A percentile compares a stretch with the other conserved stretches of the same genome.
These are phyloP conservation scores for Vanderwaltozyma verrucispora DNA, from an alignment of 805 yeast genomes.

Conservation along the genomic window DNA sequence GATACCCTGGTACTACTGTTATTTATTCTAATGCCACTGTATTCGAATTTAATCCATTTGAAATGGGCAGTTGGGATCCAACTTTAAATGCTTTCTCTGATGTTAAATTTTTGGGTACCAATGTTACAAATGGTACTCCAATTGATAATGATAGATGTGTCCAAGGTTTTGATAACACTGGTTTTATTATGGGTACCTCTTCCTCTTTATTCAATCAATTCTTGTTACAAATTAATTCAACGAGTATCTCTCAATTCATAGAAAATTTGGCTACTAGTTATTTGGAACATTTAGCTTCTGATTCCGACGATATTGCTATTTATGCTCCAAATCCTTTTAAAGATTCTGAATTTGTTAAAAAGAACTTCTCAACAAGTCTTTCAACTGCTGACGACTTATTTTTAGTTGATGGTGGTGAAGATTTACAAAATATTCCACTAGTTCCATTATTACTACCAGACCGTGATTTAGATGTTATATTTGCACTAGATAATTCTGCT, in stretches of 20 bases:
- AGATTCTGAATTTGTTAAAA: slow-evolving; percentile 31
- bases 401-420: slow-evolving; percentile 70
- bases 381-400: slow-evolving; percentile 35
- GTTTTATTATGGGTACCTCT: slow-evolving; percentile 75
- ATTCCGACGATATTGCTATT: slow-evolving; percentile 56
- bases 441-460: slow-evolving; percentile 50
- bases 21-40: slow-evolving; percentile 61
- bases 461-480: slow-evolving; percentile 51
- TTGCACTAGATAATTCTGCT: slow-evolving; percentile 63
- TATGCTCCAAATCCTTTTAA: slow-evolving; percentile 67
- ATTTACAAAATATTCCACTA: slow-evolving; percentile 52
- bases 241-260: slow-evolving; percentile 39
- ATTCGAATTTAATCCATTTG: slow-evolving; percentile 55
- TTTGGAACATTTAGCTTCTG: slow-evolving; percentile 36
- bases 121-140: slow-evolving; percentile 52
- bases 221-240: slow-evolving; percentile 45
- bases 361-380: slow-evolving; percentile 29
- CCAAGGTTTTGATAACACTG: slow-evolving; percentile 71
- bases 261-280: slow-evolving; percentile 36
- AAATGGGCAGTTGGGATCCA: slow-evolving; percentile 87
- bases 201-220: slow-evolving; percentile 71
- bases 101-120: slow-evolving; percentile 60
- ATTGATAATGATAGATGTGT: slow-evolving; percentile 41
- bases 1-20: slow-evolving; percentile 49
- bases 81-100: slow-evolving; percentile 55